Evolutionary conservation across 257 asterid species (phyloP).

Genomic region (Nicotiana tomentosiformis): DNA sequence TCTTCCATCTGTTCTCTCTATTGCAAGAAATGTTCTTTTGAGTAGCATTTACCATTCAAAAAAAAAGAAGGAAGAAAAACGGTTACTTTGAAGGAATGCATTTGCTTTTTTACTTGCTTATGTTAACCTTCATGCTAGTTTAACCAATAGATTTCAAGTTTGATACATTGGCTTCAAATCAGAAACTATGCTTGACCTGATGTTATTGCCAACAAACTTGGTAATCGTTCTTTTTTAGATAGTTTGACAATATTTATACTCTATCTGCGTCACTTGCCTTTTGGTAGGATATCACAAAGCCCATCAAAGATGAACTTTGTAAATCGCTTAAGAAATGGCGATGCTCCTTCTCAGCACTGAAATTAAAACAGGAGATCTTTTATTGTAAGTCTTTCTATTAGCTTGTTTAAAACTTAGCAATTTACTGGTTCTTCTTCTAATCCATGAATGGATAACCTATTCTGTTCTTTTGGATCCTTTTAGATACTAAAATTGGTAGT

Average conservation of each 20-base stretch:
- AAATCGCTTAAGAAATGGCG: slow-evolving; percentile 72
- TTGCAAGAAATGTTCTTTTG: background rate
- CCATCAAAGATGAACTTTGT: slow-evolving; percentile 73
- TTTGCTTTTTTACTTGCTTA: background rate
- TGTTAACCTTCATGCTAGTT: background rate
- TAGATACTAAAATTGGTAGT: background rate
- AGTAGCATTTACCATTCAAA: background rate
- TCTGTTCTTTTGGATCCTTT: background rate
- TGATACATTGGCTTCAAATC: background rate
- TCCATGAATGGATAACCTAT: background rate
- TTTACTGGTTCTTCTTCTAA: background rate
- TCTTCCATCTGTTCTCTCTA: background rate
- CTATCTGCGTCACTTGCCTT: background rate
- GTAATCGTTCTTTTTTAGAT: background rate
- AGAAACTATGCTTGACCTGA: background rate
- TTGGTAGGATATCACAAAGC: slow-evolving; percentile 84
- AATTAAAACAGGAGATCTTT: slow-evolving; percentile 80
- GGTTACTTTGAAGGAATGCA: background rate
- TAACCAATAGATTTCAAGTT: background rate
- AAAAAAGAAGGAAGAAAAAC: too few relatives aligned
- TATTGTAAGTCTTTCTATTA: slow-evolving; percentile 51
- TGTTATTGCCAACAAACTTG: background rate
- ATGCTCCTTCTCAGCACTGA: slow-evolving; percentile 78
- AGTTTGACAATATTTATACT: background rate
- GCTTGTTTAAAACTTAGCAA: background rate